phyloP scores from a whole-genome alignment of 441 rosid genomes.

The Omphalea diandra region DNA sequence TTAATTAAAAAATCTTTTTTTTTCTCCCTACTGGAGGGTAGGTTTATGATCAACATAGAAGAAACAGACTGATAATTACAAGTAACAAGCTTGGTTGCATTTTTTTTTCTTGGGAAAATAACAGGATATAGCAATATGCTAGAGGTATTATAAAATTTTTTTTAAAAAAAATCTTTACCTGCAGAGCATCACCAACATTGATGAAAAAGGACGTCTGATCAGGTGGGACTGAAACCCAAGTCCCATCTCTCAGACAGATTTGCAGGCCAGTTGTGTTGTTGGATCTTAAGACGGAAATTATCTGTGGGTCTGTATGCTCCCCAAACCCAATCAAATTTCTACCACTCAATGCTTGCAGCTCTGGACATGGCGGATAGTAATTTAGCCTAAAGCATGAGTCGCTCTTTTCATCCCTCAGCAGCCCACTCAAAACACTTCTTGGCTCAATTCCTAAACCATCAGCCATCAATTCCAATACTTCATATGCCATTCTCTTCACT shows the following conservation, averaged over 20 bases:
- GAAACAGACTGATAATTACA: background rate
- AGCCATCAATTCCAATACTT: conserved; percentile 62
- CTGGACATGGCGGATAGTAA: conserved; percentile 43
- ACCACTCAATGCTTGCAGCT: conserved; percentile 34
- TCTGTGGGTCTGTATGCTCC: conserved; percentile 99
- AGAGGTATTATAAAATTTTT: background rate
- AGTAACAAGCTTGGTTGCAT: background rate
- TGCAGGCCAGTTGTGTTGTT: conserved; percentile 91
- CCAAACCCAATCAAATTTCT: conserved; percentile 72
- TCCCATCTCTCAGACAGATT: conserved; percentile 61
- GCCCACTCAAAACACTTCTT: conserved; percentile 45
- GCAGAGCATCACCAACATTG: conserved; percentile 78
- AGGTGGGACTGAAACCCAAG: conserved; percentile 88
- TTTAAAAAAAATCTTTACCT: conserved; percentile 37
- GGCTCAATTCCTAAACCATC: conserved; percentile 67
- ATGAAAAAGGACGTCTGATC: conserved; percentile 72
- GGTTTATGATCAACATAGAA: background rate
- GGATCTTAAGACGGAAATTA: conserved; percentile 77
- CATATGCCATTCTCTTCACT: conserved; percentile 55
- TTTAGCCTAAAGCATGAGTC: conserved; percentile 78
- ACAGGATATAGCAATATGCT: too few species aligned
- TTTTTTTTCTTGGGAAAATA: background rate
- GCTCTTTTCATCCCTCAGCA: conserved; percentile 58
- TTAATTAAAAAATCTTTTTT: background rate
- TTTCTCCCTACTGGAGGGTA: background rate